phyloP scores from a whole-genome alignment of 2,329 filamentous ascomycete species.

The Colletotrichum orbiculare region DNA sequence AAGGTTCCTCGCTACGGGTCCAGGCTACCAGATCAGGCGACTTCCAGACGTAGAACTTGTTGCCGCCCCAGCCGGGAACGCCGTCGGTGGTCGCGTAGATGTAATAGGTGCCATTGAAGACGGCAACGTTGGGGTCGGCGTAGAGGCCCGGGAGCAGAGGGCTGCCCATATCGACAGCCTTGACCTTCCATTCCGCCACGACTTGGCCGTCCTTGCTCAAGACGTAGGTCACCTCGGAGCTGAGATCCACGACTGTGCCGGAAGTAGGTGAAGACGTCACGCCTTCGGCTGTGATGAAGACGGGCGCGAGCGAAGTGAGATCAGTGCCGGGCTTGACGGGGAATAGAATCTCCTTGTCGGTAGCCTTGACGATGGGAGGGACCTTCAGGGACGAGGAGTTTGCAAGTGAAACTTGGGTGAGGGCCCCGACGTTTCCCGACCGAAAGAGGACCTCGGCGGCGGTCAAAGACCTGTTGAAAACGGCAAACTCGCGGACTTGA shows the following conservation, averaged over 20 bases:
- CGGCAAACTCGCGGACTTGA: constrained; percentile 38
- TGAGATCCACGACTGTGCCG: constrained; percentile 37
- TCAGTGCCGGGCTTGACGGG: constrained; percentile 38
- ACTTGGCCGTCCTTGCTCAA: constrained; percentile 24
- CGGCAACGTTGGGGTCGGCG: constrained; percentile 59
- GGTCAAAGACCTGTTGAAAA: constrained; percentile 40
- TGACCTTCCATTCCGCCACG: constrained; percentile 33
- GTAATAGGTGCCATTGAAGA: constrained; percentile 57
- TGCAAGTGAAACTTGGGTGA: constrained; percentile 32
- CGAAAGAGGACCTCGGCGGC: constrained; percentile 35
- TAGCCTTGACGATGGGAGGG: constrained; percentile 36
- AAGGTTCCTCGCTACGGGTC: constrained; percentile 52
- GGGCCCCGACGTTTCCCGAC: constrained; percentile 28
- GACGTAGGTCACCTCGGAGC: constrained; percentile 35
- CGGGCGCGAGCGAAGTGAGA: constrained; percentile 36
- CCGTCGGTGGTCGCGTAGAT: constrained; percentile 61
- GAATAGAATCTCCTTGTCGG: constrained; percentile 35
- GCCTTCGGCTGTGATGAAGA: constrained; percentile 37
- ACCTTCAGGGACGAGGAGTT: constrained; percentile 36
- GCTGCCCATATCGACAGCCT: constrained; percentile 41
- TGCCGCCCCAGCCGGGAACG: constrained; percentile 55
- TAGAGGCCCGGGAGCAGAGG: constrained; percentile 52
- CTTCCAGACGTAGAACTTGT: constrained; percentile 61
- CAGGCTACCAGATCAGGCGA: constrained; percentile 55
- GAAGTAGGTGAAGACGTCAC: constrained; percentile 37